Percentiles rank a stretch among this genome's conserved stretches.
phyloP scores from a whole-genome alignment of 495 filamentous ascomycete species.

The Xylaria castorea region DNA sequence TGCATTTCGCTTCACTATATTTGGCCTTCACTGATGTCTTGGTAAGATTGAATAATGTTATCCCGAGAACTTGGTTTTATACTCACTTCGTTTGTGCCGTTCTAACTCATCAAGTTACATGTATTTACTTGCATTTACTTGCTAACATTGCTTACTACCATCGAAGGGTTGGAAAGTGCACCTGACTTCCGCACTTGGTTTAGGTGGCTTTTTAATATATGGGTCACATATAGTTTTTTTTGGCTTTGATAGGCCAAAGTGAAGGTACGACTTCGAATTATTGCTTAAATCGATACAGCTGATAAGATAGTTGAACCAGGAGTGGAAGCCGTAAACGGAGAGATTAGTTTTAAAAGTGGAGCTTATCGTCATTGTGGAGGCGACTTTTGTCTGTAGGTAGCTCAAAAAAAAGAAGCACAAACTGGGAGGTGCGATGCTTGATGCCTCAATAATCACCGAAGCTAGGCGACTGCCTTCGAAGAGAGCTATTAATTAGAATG shows the following conservation, averaged over 20 bases:
- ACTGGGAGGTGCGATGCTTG: neutral
- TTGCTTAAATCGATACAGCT: neutral
- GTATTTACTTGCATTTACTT: neutral
- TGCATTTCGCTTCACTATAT: neutral
- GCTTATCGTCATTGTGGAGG: slow-evolving; percentile 13
- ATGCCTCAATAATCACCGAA: neutral
- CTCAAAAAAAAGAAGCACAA: neutral
- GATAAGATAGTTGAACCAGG: neutral
- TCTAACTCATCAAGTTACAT: neutral
- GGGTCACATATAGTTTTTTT: neutral
- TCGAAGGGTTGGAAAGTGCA: neutral
- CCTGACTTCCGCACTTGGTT: neutral
- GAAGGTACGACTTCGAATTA: neutral
- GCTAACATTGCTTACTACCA: neutral
- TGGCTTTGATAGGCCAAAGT: neutral
- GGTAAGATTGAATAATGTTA: neutral
- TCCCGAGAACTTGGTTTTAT: neutral
- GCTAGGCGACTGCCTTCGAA: neutral
- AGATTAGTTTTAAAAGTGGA: neutral
- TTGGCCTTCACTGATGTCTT: neutral
- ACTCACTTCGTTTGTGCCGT: no score
- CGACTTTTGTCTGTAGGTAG: neutral
- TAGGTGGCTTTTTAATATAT: neutral
- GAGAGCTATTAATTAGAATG: neutral
- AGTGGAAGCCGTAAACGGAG: neutral